Conservation (phyloP, 305 asterid species). For the Euphrasia arctica region DNA sequence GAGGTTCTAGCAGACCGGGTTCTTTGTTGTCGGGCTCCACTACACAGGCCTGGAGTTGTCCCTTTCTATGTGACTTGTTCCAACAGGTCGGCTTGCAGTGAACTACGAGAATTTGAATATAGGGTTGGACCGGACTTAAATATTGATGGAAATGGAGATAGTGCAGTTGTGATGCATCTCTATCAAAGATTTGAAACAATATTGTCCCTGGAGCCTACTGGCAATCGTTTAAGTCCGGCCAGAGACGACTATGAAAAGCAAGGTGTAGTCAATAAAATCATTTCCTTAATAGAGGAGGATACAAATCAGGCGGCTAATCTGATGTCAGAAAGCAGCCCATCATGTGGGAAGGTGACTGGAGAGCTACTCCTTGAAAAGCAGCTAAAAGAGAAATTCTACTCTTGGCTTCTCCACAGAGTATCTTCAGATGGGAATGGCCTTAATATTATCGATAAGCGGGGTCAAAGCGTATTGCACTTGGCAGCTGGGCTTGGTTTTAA, state of each 20-base stretch:
- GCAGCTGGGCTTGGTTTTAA: slow-evolving; percentile 91
- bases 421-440: slow-evolving; percentile 62
- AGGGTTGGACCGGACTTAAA: slow-evolving; percentile 29
- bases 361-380: slow-evolving; percentile 52
- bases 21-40: slow-evolving; percentile 76
- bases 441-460: slow-evolving; percentile 47
- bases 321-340: slow-evolving; percentile 31
- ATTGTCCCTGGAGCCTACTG: slow-evolving; percentile 37
- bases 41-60: slow-evolving; percentile 65
- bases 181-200: slow-evolving; percentile 61
- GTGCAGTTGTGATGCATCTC: slow-evolving; percentile 45
- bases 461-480: slow-evolving; percentile 91
- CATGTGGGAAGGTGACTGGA: slow-evolving; percentile 36
- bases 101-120: slow-evolving; percentile 74
- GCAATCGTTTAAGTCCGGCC: slow-evolving; percentile 31
- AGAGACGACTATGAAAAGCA: slow-evolving; percentile 36
- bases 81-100: slow-evolving; percentile 78
- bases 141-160: slow-evolving; percentile 24
- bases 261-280: slow-evolving; percentile 37
- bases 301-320: slow-evolving; percentile 36
- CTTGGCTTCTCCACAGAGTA: slow-evolving; percentile 68
- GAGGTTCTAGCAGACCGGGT: slow-evolving; percentile 65
- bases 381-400: slow-evolving; percentile 60
- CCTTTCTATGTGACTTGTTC: slow-evolving; percentile 86
- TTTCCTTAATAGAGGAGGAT: slow-evolving; percentile 59